These are phyloP conservation scores for Crithidia bombi DNA, from an alignment of 208 protist genomes.

Conservation along the genomic window DNA sequence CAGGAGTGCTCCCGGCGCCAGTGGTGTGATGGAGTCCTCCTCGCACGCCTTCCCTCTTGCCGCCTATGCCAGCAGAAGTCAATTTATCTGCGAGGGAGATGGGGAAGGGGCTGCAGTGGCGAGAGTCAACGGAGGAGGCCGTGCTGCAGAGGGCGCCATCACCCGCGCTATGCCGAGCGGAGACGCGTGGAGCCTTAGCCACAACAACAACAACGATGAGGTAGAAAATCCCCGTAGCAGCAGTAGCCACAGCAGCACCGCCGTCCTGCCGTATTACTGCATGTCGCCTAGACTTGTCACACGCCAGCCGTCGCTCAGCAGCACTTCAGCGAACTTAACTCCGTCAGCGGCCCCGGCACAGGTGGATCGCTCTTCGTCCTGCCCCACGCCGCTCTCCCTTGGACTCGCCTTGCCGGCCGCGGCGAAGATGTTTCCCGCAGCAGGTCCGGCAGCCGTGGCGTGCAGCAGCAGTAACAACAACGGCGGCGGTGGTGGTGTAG, in stretches of 20 bases:
- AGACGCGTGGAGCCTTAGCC: not conserved
- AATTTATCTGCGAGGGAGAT: not conserved
- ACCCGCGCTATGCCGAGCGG: not conserved
- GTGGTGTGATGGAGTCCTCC: not conserved
- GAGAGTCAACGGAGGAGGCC: not conserved
- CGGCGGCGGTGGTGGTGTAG: not conserved
- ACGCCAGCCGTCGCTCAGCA: slow-evolving; percentile 12
- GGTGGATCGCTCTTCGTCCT: not conserved
- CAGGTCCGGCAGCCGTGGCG: not conserved
- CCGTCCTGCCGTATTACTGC: not conserved
- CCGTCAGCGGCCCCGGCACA: not conserved
- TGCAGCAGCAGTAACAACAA: too few relatives aligned
- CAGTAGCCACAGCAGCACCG: not conserved
- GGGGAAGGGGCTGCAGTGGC: not conserved
- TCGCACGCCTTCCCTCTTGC: not conserved
- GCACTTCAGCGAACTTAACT: not conserved
- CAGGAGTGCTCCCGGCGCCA: not conserved
- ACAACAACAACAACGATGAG: not conserved
- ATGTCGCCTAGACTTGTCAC: slow-evolving; percentile 16
- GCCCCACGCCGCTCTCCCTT: not conserved
- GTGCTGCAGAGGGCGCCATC: too few relatives aligned
- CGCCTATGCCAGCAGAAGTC: not conserved
- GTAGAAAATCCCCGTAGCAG: too few relatives aligned
- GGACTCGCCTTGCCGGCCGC: not conserved
- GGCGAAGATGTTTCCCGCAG: not conserved